These are phyloP conservation scores for Eustoma russellianum DNA, from an alignment of 257 asterid genomes.

Conservation along the genomic window DNA sequence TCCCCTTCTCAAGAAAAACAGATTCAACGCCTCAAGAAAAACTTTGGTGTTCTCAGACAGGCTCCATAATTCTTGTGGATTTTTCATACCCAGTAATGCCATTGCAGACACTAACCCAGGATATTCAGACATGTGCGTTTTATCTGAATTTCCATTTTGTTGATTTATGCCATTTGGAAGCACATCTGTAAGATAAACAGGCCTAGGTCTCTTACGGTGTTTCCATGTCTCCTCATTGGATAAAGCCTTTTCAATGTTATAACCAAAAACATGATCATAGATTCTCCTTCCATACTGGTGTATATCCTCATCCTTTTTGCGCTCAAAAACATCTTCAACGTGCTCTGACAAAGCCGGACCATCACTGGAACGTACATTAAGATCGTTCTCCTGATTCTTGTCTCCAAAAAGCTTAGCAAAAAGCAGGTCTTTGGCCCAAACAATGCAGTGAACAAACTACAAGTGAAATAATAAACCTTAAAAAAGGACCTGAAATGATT, in stretches of 20 bases:
- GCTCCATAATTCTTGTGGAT: conserved; percentile 93
- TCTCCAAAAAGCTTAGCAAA: conserved; percentile 94
- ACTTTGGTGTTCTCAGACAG: conserved; percentile 71
- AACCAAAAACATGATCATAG: conserved; percentile 93
- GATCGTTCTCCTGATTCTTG: conserved; percentile 82
- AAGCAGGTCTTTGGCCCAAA: conserved; percentile 98
- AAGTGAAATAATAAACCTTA: conserved; percentile 14
- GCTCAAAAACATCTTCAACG: conserved; percentile 64
- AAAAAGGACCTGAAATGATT: neutral
- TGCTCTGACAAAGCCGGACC: conserved; percentile 58
- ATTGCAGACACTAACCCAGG: conserved; percentile 62
- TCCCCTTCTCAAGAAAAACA: conserved; percentile 56
- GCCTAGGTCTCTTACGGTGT: conserved; percentile 80
- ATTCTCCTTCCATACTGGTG: conserved; percentile 81
- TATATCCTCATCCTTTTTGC: conserved; percentile 49
- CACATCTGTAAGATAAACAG: conserved; percentile 61
- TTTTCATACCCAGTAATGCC: conserved; percentile 75
- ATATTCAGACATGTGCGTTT: conserved; percentile 32
- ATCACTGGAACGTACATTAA: conserved; percentile 73
- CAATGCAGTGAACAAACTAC: conserved; percentile 98
- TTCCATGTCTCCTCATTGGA: conserved; percentile 92
- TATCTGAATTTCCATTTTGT: conserved; percentile 64
- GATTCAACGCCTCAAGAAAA: conserved; percentile 70
- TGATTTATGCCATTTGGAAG: conserved; percentile 28
- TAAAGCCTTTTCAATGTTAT: conserved; percentile 85